A percentile compares a stretch with the other conserved stretches of the same genome.
These are phyloP conservation scores for Dendrobium catenatum DNA, from an alignment of 106 monocot genomes.

Conservation along the genomic window DNA sequence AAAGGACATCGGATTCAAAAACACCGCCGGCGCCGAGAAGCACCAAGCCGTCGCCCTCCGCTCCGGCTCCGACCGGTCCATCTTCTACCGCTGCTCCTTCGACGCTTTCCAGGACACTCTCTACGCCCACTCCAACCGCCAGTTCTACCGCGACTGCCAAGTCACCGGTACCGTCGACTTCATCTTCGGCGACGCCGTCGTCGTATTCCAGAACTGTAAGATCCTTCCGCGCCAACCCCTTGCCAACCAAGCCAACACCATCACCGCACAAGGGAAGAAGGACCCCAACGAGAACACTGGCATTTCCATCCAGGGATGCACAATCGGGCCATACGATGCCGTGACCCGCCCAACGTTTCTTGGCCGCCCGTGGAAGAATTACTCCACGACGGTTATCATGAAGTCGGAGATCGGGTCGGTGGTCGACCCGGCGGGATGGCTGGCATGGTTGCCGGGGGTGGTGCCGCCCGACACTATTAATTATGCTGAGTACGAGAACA, in stretches of 20 bases:
- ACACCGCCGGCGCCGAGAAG: slow-evolving; percentile 20
- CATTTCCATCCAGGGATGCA: slow-evolving; percentile 20
- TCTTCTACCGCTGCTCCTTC: slow-evolving; percentile 31
- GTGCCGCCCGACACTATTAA: slow-evolving; percentile 19
- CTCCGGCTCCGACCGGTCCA: slow-evolving; percentile 19
- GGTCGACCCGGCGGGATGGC: slow-evolving; percentile 23
- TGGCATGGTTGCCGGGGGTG: slow-evolving; percentile 17
- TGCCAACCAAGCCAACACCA: slow-evolving; percentile 27
- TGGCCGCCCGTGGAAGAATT: slow-evolving; percentile 31
- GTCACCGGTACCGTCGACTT: slow-evolving; percentile 25
- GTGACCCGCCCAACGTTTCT: slow-evolving; percentile 19
- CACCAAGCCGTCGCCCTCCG: slow-evolving; percentile 35
- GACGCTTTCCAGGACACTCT: slow-evolving; percentile 31
- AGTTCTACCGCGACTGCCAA: slow-evolving; percentile 29
- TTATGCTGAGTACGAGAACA: slow-evolving; percentile 29
- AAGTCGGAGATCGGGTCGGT: slow-evolving; percentile 22
- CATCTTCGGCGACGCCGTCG: slow-evolving; percentile 24
- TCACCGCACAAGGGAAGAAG: slow-evolving; percentile 28
- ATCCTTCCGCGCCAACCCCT: slow-evolving; percentile 24
- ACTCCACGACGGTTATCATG: slow-evolving; percentile 24
- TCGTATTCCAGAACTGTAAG: slow-evolving; percentile 22
- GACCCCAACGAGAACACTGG: slow-evolving; percentile 30
- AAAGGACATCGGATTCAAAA: slow-evolving; percentile 21
- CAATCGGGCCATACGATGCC: slow-evolving; percentile 2
- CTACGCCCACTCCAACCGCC: slow-evolving; percentile 28